Percentiles rank a stretch among this genome's conserved stretches.
These are phyloP conservation scores for Naganishia antarctica DNA, from an alignment of 768 basidiomycete species.

Conservation along the genomic window DNA sequence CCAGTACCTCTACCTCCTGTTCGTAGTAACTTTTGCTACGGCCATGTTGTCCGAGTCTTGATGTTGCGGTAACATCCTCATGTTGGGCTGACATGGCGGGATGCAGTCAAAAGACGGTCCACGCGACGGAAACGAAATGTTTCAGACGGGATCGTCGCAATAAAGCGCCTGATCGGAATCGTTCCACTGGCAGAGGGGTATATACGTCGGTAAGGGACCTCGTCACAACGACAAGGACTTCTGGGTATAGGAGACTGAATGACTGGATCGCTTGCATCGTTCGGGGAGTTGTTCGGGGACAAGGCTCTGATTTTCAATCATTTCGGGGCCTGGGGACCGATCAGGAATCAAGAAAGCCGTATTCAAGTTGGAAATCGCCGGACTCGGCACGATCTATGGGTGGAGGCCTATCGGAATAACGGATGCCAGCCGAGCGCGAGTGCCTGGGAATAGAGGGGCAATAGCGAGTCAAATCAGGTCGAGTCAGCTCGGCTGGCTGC, in stretches of 20 bases:
- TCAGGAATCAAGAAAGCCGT: constrained; percentile 10
- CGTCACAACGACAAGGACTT: no score
- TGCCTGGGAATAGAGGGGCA: no score
- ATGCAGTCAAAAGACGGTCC: not conserved
- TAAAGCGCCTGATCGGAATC: no score
- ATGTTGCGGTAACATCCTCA: not conserved
- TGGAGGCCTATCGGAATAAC: no score
- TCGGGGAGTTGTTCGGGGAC: not conserved
- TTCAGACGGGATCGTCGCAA: constrained; percentile 2
- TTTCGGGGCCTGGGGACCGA: not conserved
- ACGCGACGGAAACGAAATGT: not conserved
- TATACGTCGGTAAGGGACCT: not conserved
- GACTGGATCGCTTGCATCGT: not conserved
- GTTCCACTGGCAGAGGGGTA: no score
- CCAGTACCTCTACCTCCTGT: constrained; percentile 8
- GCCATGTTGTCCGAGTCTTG: not conserved
- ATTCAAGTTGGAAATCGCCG: not conserved
- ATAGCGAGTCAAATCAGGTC: no score
- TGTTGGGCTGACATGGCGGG: not conserved
- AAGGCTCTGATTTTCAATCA: not conserved
- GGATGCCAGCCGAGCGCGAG: no score
- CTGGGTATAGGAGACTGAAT: not conserved
- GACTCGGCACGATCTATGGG: no score
- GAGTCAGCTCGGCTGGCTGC: no score
- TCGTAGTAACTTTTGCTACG: constrained; percentile 6